A percentile compares a stretch with the other conserved stretches of the same genome.
phyloP scores from a whole-genome alignment of 164 flowering plant genomes.

The Berberis thunbergii region DNA sequence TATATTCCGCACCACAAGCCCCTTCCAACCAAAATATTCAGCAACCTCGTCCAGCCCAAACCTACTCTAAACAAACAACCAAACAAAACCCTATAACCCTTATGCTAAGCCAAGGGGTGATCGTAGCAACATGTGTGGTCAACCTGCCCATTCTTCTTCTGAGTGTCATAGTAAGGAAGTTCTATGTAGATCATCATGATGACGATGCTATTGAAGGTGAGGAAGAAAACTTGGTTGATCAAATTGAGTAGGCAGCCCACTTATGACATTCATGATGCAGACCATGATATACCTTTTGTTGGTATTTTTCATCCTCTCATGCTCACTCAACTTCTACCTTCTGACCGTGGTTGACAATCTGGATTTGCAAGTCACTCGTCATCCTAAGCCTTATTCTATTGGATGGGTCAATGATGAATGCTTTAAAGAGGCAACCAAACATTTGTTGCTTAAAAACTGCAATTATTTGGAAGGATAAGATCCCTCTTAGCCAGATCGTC shows the following conservation, averaged over 20 bases:
- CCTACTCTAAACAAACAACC: neutral
- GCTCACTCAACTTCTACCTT: neutral
- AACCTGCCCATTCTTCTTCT: neutral
- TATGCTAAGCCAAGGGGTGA: neutral
- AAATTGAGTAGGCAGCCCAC: neutral
- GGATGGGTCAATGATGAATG: slow-evolving; percentile 3
- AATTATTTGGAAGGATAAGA: too few relatives aligned
- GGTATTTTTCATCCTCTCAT: too few relatives aligned
- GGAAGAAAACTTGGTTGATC: neutral
- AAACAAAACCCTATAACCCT: neutral
- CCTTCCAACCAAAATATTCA: neutral
- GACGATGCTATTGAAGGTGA: neutral
- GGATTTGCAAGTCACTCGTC: neutral
- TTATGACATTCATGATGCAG: neutral
- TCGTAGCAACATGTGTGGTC: neutral
- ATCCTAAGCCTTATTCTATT: slow-evolving; percentile 5
- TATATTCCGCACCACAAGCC: neutral
- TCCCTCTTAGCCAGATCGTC: too few relatives aligned
- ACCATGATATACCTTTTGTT: neutral
- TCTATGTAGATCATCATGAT: neutral
- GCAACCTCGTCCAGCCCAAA: neutral
- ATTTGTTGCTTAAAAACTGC: neutral
- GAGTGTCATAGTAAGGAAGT: neutral
- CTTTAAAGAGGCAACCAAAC: neutral
- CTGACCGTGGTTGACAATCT: neutral